Conservation (phyloP, 2,329 filamentous ascomycete species). For the Phialophora chinensis region DNA sequence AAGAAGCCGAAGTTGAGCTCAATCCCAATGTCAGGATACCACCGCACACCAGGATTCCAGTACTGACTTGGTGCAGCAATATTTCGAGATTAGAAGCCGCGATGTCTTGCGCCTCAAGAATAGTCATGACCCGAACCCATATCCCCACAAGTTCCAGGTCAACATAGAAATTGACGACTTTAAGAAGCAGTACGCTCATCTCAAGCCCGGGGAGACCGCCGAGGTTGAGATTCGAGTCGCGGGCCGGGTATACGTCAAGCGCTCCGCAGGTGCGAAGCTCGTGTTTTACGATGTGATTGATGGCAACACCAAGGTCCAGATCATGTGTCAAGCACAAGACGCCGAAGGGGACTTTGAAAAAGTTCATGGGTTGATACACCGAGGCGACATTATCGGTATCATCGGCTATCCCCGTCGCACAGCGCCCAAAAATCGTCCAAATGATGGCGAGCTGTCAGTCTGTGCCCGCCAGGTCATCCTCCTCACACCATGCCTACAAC, state of each 20-base stretch:
- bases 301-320: constrained; percentile 79
- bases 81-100: constrained; percentile 94
- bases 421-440: constrained; percentile 80
- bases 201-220: constrained; percentile 86
- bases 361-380: constrained; percentile 85
- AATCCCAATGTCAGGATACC: constrained; percentile 68
- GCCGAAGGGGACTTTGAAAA: constrained; percentile 77
- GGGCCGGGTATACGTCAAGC: constrained; percentile 87
- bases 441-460: constrained; percentile 88
- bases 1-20: constrained; percentile 72
- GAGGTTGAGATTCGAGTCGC: constrained; percentile 78
- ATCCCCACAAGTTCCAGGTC: constrained; percentile 92
- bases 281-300: constrained; percentile 87
- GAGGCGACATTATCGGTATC: constrained; percentile 92
- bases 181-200: constrained; percentile 71
- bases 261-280: constrained; percentile 80
- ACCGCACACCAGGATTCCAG: neutral
- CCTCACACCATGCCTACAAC: constrained; percentile 88
- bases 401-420: constrained; percentile 84
- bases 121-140: constrained; percentile 77
- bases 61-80: constrained; percentile 63
- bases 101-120: constrained; percentile 77
- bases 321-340: constrained; percentile 89
- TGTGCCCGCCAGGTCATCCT: constrained; percentile 86
- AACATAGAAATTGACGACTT: constrained; percentile 84